Evolutionary conservation across 805 yeast genomes (phyloP), one percentile per base, ranked within the genome.

Genomic region (Starmerella lactis-condensi): DNA sequence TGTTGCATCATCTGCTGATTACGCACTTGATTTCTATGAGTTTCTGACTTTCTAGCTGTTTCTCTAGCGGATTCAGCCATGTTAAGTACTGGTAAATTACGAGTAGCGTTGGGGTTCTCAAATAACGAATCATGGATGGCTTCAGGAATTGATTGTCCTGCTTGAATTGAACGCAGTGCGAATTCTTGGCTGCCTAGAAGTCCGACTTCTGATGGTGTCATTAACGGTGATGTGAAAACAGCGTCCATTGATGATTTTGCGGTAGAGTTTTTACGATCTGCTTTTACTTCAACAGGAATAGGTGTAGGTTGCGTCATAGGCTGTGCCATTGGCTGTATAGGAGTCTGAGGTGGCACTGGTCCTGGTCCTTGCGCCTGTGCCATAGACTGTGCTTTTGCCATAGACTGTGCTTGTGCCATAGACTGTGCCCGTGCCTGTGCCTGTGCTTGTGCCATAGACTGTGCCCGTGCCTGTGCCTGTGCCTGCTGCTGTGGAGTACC

Each of bases 1-100:
- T 33, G 45, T 34, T 41, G 45, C 34, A 37, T 35, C 4, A 29
- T 15, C 15, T 41, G 42, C 26, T 37, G 37, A 25, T 35, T 32
- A 21, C 32, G 36, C 24, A 32, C 29, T 18, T 33, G n/a, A n/a
- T n/a, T n/a, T n/a, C n/a, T n/a, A n/a, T n/a, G n/a, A n/a, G n/a
- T n/a, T n/a, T n/a, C 29, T 19, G 21, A 15, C 15, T 17, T 15
- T 24, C 17, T n/a, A 15, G 17, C 15, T n/a, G 9, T 9, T n/a
- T 12, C 9, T 24, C 11, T 12, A 8, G 27, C 27, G 8, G 29
- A 6, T 7, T 7, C 8, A 9, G 18, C 21, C 6, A 12, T 6
- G 8, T 19, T 6, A 7, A 26, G 29, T 12, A 17, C 14, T 5
- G 43, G 41, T 19, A 39, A 26, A 4, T 24, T 12, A 26, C 30